Conservation (phyloP, 2,329 filamentous ascomycete genomes). For the Sporothrix curviconia region DNA sequence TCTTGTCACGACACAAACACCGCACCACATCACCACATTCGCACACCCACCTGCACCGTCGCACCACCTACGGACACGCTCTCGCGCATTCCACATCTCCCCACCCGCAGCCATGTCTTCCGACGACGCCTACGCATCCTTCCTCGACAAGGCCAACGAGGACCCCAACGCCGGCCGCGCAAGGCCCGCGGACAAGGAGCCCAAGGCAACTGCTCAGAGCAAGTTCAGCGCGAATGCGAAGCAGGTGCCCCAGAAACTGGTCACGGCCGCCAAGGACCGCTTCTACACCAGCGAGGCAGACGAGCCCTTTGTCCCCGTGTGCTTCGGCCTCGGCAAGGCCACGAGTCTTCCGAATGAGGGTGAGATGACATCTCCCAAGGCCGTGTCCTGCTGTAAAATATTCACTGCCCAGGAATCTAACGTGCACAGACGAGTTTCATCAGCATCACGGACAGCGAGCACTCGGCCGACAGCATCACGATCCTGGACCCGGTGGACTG, state of each 20-base stretch:
- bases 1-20: background rate
- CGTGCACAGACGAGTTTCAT: conserved; percentile 59
- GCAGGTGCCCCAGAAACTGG: conserved; percentile 54
- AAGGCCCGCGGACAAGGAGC: too few species aligned
- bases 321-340: conserved; percentile 52
- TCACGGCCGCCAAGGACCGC: conserved; percentile 43
- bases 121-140: conserved; percentile 77
- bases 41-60: background rate
- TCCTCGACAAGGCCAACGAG: conserved; percentile 80
- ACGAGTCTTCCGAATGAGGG: conserved; percentile 53
- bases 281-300: conserved; percentile 79
- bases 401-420: too few species aligned
- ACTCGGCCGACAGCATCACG: conserved; percentile 49
- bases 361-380: conserved; percentile 30
- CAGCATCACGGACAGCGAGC: conserved; percentile 54
- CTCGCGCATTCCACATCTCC: background rate
- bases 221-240: background rate
- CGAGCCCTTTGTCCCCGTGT: conserved; percentile 75
- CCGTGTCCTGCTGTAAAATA: too few species aligned
- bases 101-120: conserved; percentile 53
- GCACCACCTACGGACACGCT: background rate
- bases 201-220: too few species aligned
- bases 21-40: background rate
- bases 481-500: conserved; percentile 65
- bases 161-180: conserved; percentile 59